Conservation (phyloP, 257 asterid genomes). For the Solanum arcanum region DNA sequence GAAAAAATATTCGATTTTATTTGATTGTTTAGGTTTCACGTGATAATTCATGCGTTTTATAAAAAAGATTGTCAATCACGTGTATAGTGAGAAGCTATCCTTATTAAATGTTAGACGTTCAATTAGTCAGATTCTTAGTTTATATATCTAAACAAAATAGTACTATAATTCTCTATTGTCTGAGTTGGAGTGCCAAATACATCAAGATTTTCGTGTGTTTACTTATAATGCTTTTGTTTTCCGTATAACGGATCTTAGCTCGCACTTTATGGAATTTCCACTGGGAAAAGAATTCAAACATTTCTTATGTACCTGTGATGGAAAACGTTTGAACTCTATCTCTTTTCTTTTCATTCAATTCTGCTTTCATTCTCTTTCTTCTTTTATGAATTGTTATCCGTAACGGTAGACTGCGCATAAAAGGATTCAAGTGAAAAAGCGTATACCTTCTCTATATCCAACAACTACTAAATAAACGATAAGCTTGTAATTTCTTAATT, state of each 20-base stretch:
- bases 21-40: neutral
- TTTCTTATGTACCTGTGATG: neutral
- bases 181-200: neutral
- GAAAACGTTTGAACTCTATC: neutral
- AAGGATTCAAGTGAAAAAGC: neutral
- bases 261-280: neutral
- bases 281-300: neutral
- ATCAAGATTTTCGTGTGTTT: too few species aligned
- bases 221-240: too few species aligned
- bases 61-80: neutral
- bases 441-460: neutral
- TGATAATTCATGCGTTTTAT: neutral
- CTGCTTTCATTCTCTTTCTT: neutral
- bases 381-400: too few species aligned
- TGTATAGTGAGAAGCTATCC: neutral
- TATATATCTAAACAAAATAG: too few species aligned
- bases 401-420: accelerated
- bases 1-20: too few species aligned
- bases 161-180: too few species aligned
- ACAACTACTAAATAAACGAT: neutral
- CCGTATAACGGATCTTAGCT: neutral
- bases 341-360: too few species aligned
- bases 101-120: neutral
- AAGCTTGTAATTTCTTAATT: neutral
- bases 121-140: neutral